Base-by-base conservation (phyloP, 2,329 filamentous ascomycete species). In the Aspergillus sp. region DNA sequence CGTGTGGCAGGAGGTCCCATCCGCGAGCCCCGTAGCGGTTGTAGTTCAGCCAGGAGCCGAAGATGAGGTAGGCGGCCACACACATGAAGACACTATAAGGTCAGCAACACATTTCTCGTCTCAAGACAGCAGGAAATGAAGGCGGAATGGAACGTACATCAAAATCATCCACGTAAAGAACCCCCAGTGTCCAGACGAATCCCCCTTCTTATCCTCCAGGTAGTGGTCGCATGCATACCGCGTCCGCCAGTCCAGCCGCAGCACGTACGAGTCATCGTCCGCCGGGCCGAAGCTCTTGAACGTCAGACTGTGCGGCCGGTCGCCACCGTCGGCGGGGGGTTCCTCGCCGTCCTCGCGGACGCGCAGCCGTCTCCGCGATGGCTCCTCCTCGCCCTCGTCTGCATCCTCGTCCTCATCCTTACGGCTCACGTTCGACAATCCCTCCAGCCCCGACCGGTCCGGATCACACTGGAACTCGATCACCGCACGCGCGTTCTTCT, bases 11-110 rank as follows among this genome's bases (percentile, higher is more conserved):
- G 16, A 96, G 81, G 65, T 97, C 94, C 92, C 92, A 97, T 52
- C 94, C 94, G 42, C 93, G 83, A 48, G 93, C 92, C 45, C 93
- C 93, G 73, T 96, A 96, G 56, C 92, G 89, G 77, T 91, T 96
- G 81, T 97, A 97, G 79, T 97, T 97, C 70, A 97, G 85, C 94
- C 94, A 99, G 17, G 92, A 95, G 59, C 93, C 92, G 67, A 97
- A 97, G 70, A 97, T 96, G 60, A 99, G 86, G 75, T 97, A 99
- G 20, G 92, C 78, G 2, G 94, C 90, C 38, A 85, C 87, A 43
- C 83, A 83, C 57, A 97, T 81, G 82, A 99, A 99, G 54, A 87
- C 76, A 61, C 92, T 96, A 60, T 3, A 3, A 4, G 10, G 16
- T 48, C 42, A 47, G 42, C 19, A 4, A 33, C 14, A 17, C 38